Conservation (phyloP, 331 rosid genomes). For the Pyracantha coccinea region DNA sequence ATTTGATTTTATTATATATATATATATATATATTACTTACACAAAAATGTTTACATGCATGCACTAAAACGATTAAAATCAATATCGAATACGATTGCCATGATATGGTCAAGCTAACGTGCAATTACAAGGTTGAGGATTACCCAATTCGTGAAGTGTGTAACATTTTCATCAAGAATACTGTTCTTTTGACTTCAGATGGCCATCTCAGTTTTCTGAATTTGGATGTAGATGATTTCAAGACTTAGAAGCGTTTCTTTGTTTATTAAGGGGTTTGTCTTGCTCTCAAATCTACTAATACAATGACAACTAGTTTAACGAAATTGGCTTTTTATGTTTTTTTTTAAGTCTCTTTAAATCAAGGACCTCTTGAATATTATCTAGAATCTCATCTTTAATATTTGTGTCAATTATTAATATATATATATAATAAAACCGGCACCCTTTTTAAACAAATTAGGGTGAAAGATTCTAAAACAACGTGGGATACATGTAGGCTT, state of each 20-base stretch:
- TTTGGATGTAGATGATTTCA: not conserved
- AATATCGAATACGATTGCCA: not conserved
- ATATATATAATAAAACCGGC: not conserved
- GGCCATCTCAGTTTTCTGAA: not conserved
- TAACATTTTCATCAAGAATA: not conserved
- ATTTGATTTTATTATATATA: too few relatives aligned
- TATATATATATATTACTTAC: not conserved
- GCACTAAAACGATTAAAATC: not conserved
- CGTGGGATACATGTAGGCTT: conserved; percentile 2
- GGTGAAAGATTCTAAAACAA: not conserved
- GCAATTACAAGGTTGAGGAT: not conserved
- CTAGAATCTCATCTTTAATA: not conserved
- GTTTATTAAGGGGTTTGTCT: not conserved
- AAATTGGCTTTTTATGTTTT: not conserved
- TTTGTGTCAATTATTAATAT: not conserved
- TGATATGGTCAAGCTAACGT: not conserved
- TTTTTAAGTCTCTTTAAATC: not conserved
- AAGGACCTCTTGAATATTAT: not conserved
- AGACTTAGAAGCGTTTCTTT: not conserved
- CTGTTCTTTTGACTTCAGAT: not conserved
- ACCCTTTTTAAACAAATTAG: not conserved
- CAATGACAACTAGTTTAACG: not conserved
- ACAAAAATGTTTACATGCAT: not conserved
- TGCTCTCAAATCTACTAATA: not conserved
- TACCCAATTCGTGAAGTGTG: not conserved